A percentile compares a stretch with the other conserved stretches of the same genome.
Conservation (phyloP, 257 asterid genomes). For the Cordia subcordata region DNA sequence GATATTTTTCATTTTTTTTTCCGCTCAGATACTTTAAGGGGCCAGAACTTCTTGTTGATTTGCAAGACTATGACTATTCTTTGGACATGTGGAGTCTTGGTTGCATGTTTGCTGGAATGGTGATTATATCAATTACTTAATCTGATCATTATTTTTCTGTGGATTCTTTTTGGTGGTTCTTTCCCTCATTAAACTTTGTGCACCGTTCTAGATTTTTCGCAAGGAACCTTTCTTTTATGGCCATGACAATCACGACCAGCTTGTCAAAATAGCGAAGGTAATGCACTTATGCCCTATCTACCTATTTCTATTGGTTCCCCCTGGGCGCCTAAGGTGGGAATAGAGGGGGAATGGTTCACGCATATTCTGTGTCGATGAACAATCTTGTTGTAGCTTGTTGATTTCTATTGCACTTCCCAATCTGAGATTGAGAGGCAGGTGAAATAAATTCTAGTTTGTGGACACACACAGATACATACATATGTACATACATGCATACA, state of each 20-base stretch:
- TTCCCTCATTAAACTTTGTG: not conserved
- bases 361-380: too few relatives aligned
- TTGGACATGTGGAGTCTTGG: constrained; percentile 33
- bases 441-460: too few relatives aligned
- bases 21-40: constrained; percentile 28
- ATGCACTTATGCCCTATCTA: not conserved
- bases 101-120: constrained; percentile 32
- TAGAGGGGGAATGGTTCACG: too few relatives aligned
- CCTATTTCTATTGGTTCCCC: too few relatives aligned
- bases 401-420: not conserved
- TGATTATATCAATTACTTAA: not conserved
- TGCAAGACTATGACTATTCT: constrained; percentile 28
- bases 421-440: too few relatives aligned
- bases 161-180: not conserved
- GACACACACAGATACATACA: too few relatives aligned
- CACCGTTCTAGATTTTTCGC: not conserved
- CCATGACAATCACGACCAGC: constrained; percentile 7
- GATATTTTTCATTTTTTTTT: not conserved
- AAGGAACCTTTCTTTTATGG: constrained; percentile 7
- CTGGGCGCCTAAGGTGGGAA: too few relatives aligned
- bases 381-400: not conserved
- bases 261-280: constrained; percentile 5
- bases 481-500: too few relatives aligned
- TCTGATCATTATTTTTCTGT: not conserved
- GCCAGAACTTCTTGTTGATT: constrained; percentile 30